A percentile compares a stretch with the other conserved stretches of the same genome.
Evolutionary conservation across 768 basidiomycete species (phyloP).

Genomic region (Arthromyces matolae): DNA sequence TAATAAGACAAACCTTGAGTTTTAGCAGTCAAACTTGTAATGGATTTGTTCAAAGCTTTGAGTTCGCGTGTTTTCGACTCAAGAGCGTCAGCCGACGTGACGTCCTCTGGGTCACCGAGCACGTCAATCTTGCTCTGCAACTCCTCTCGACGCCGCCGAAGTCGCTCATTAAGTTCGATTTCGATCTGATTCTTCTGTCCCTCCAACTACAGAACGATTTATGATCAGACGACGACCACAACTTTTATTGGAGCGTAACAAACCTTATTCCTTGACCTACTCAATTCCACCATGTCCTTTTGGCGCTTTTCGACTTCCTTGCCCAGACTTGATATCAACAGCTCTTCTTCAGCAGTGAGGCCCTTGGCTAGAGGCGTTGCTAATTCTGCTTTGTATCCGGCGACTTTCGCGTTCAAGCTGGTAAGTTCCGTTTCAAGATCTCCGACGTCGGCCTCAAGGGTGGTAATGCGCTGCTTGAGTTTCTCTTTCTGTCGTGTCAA

Average conservation of each 20-base stretch:
- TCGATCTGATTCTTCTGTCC: conserved; percentile 78
- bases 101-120: conserved; percentile 56
- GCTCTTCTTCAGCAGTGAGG: conserved; percentile 70
- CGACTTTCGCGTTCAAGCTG: conserved; percentile 56
- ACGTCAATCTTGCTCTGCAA: conserved; percentile 71
- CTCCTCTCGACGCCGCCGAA: conserved; percentile 78
- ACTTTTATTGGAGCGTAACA: no score
- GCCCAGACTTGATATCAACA: conserved; percentile 58
- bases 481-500: conserved; percentile 71
- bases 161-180: conserved; percentile 89
- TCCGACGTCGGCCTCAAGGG: conserved; percentile 62
- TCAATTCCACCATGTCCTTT: conserved; percentile 65
- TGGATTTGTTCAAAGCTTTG: conserved; percentile 57
- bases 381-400: conserved; percentile 67
- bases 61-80: conserved; percentile 70
- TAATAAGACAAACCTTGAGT: conserved; percentile 46
- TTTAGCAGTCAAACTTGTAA: conserved; percentile 59
- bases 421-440: conserved; percentile 73
- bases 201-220: conserved; percentile 58
- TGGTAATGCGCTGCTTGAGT: conserved; percentile 52
- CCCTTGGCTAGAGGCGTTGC: conserved; percentile 70
- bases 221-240: no score
- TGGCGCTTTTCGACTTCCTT: conserved; percentile 75
- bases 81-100: conserved; percentile 61
- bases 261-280: conserved; percentile 69